Evolutionary conservation across 768 basidiomycete species (phyloP).

Genomic region (Lactarius hengduanensis): DNA sequence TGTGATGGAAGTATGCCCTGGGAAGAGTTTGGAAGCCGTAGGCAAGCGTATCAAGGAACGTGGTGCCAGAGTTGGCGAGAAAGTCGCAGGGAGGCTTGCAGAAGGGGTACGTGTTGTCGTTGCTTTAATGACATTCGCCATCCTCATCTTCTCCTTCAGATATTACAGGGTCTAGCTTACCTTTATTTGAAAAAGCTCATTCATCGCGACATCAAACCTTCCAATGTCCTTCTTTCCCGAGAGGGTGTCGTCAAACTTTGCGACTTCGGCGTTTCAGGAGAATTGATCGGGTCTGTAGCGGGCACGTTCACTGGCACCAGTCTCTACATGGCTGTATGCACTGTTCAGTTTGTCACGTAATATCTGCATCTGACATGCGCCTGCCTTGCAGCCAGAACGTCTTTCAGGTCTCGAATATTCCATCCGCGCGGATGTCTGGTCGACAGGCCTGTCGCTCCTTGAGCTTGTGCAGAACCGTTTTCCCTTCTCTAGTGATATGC

Average conservation of each 20-base stretch:
- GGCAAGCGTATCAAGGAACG: constrained; percentile 80
- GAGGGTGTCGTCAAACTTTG: constrained; percentile 89
- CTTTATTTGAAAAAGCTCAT: constrained; percentile 90
- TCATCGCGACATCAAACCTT: constrained; percentile 94
- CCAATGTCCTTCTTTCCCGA: constrained; percentile 85
- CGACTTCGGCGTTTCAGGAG: constrained; percentile 98
- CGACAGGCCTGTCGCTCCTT: constrained; percentile 89
- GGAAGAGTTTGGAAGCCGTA: constrained; percentile 86
- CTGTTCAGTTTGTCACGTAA: constrained; percentile 15
- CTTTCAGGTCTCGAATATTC: constrained; percentile 91
- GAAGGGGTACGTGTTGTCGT: constrained; percentile 66
- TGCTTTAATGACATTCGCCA: constrained; percentile 22
- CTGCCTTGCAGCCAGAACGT: constrained; percentile 73
- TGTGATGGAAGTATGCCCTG: constrained; percentile 88
- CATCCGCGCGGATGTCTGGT: constrained; percentile 98
- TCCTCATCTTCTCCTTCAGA: constrained; percentile 41
- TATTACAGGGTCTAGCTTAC: constrained; percentile 90
- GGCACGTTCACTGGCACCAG: constrained; percentile 98
- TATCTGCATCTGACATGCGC: constrained; percentile 22
- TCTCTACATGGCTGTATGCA: constrained; percentile 96
- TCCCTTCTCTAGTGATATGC: constrained; percentile 89
- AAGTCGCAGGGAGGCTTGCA: constrained; percentile 86
- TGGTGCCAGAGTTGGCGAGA: constrained; percentile 78
- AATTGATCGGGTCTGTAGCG: constrained; percentile 86
- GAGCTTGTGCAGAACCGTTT: constrained; percentile 94